Evolutionary conservation across 2,329 filamentous ascomycete species (phyloP), one percentile per base, ranked within the genome.

Genomic region (Emmonsiellopsis sp.): DNA sequence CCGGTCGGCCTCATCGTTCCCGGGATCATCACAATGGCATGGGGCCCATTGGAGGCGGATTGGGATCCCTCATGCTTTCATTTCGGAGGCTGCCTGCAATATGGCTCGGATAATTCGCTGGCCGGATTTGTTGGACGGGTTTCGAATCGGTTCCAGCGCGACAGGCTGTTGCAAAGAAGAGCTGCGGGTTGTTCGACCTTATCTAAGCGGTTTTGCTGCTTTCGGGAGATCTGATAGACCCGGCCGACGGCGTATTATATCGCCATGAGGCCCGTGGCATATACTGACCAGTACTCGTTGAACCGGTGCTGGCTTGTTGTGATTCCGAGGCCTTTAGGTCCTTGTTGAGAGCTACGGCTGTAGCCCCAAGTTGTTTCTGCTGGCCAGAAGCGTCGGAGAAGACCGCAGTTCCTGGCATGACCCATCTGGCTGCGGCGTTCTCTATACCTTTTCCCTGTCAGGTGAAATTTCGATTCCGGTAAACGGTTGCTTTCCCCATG

Each of bases 41-140:
- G 5, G 37, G 11, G 7, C 1, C 37, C 37, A 40, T 15, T 40
- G 37, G 15, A 40, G 37, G 15, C 1, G 15, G 7, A 40, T 48
- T 3, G 55, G 56, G 31, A 54, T 53, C 10, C 44, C 40, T 59
- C 53, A 7, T 58, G 54, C 30, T 42, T 44, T 41, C 38, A 60
- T 53, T n/a, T n/a, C n/a, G 5, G 45, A 42, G 13, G 56, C 61
- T 40, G 58, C 50, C 20, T 58, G 50, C 7, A 41, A 40, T 32
- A 62, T 60, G 5, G 60, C 54, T 10, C 62, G 47, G 20, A 61
- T 51, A 45, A 63, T 61, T 6, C 44, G 54, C 43, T 63, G 54
- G 30, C 59, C 57, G 1, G 57, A 61, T 34, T 55, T 57, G 34
- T 63, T 62, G 13, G 45, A n/a, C 8, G 54, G 6, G 41, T 55